These are phyloP conservation scores for Schizochytrium sp. DNA, from an alignment of 108 stramenopile genomes.

Conservation along the genomic window DNA sequence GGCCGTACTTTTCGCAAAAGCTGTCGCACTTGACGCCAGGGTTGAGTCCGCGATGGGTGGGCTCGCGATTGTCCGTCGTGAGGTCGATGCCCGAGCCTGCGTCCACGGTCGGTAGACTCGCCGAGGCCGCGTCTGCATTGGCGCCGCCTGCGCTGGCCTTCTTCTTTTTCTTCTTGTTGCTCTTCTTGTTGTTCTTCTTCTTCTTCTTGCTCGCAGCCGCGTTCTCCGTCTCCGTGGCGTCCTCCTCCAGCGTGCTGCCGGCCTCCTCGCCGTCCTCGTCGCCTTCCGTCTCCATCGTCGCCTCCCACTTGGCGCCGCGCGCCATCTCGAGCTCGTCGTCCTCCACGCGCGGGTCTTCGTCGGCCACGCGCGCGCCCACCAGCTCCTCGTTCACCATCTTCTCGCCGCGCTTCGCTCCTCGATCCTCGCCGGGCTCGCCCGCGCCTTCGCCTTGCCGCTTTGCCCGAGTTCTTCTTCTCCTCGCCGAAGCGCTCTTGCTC, in stretches of 20 bases:
- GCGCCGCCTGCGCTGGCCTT: neutral
- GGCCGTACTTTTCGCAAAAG: slow-evolving; percentile 81
- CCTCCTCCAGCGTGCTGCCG: neutral
- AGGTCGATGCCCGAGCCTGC: neutral
- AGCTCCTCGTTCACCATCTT: too few species aligned
- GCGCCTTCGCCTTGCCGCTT: too few species aligned
- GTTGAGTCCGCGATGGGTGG: neutral
- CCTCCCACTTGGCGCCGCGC: too few species aligned
- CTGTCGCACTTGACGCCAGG: neutral
- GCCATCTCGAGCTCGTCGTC: too few species aligned
- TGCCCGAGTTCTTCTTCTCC: too few species aligned
- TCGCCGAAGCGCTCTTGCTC: too few species aligned
- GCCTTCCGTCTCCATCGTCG: neutral
- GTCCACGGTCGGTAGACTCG: neutral
- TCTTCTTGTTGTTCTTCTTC: neutral
- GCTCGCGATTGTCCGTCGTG: neutral
- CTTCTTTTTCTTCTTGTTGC: neutral
- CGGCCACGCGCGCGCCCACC: too few species aligned
- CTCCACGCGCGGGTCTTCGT: too few species aligned
- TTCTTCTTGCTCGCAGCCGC: neutral
- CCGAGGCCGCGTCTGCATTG: neutral
- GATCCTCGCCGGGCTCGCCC: too few species aligned
- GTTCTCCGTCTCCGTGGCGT: neutral
- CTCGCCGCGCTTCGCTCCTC: too few species aligned
- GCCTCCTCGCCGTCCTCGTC: neutral